phyloP scores from a whole-genome alignment of 1,284 basidiomycete genomes.

The Rugiboletus extremiorientalis region DNA sequence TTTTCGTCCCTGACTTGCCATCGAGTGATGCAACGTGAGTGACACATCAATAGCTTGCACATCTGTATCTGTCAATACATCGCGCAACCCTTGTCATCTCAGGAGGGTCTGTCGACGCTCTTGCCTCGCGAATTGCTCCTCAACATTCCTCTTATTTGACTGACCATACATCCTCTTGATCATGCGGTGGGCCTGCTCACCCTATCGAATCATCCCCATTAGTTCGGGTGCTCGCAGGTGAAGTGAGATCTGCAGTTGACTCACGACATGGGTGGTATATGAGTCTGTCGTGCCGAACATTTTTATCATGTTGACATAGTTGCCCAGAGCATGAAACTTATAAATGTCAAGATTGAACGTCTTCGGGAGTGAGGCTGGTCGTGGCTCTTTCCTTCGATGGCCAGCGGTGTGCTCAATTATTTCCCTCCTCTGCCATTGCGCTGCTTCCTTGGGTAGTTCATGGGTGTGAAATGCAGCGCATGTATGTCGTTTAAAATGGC shows the following conservation, averaged over 20 bases:
- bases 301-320: slow-evolving; percentile 4
- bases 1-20: neutral
- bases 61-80: neutral
- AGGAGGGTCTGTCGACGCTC: neutral
- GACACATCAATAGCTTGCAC: neutral
- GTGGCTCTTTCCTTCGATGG: neutral
- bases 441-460: neutral
- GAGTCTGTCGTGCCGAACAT: no score
- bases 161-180: neutral
- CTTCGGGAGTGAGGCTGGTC: neutral
- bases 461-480: neutral
- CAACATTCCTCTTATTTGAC: neutral
- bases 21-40: neutral
- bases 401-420: neutral
- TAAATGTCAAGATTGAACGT: slow-evolving; percentile 6
- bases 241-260: no score
- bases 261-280: no score
- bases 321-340: slow-evolving; percentile 5
- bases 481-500: neutral
- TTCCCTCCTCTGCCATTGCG: neutral
- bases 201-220: neutral
- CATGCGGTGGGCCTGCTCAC: neutral
- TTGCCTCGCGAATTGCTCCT: neutral
- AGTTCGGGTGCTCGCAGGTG: no score
- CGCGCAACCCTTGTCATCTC: neutral